Conservation (phyloP, 495 filamentous ascomycete genomes). For the Talaromyces stipitatus region DNA sequence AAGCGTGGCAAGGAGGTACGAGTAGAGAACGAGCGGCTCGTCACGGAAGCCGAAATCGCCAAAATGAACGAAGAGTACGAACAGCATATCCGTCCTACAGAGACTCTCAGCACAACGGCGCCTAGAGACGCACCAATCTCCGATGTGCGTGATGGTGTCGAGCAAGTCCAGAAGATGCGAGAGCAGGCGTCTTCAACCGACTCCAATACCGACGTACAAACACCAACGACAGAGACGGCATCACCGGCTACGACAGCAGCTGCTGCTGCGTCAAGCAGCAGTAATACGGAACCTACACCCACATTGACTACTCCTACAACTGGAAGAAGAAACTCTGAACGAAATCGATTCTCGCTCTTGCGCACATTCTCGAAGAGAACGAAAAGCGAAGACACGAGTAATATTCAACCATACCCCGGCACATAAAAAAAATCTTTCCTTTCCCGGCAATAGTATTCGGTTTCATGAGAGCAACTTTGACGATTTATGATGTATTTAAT, state of each 20-base stretch:
- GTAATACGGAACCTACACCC: not conserved
- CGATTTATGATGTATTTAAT: not conserved
- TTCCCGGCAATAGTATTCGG: not conserved
- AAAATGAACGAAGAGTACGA: constrained; percentile 33
- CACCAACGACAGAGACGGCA: not conserved
- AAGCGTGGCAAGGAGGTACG: constrained; percentile 83
- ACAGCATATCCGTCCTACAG: constrained; percentile 28
- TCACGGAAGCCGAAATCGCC: constrained; percentile 41
- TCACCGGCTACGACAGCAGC: not conserved
- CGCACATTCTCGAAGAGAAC: constrained; percentile 13
- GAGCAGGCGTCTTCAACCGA: constrained; percentile 9
- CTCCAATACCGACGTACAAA: constrained; percentile 7
- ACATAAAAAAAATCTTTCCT: constrained; percentile 17
- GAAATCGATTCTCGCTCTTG: not conserved
- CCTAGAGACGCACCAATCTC: constrained; percentile 34
- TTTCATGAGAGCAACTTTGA: not conserved
- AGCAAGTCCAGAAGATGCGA: constrained; percentile 26
- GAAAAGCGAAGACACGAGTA: constrained; percentile 14
- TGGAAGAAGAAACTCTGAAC: not conserved
- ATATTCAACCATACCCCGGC: constrained; percentile 34
- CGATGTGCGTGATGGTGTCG: constrained; percentile 34
- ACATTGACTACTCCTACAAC: not conserved
- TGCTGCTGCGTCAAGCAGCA: not conserved
- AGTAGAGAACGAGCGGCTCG: constrained; percentile 59
- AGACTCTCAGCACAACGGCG: constrained; percentile 39